Evolutionary conservation across 495 filamentous ascomycete genomes (phyloP), one percentile per base, ranked within the genome.

Genomic region (Aspergillus olivimuriae): DNA sequence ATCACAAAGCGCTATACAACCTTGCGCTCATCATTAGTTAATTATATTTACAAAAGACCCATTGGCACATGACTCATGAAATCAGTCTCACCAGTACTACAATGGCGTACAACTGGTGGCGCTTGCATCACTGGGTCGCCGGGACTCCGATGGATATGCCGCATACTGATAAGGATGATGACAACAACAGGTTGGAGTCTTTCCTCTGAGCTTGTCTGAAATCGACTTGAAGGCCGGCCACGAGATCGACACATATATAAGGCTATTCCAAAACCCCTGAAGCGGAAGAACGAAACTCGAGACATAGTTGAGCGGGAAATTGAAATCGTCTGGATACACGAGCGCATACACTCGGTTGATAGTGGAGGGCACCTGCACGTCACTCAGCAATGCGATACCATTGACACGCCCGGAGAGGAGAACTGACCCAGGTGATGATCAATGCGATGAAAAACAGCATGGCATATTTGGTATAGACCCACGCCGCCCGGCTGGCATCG

Each of bases 401-500:
- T 43, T 16, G 38, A 51, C 14, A 51, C 21, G 8, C 24, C 15
- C 2, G 20, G 7, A 0, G 19, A 39, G 26, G 28, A 21, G 22
- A 18, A 19, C 57, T 48, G 50, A 81, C 80, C 88, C 89, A 95
- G 15, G 87, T 90, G 28, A 91, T 76, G 28, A 89, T 69, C 39
- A 95, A 70, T 0, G 85, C 86, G 10, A 82, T 70, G 58, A 94
- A 94, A 68, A 92, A 94, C n/a, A 94, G 69, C 53, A 91, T 76
- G 0, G 88, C 82, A 42, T 86, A 89, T 45, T 89, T 89, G 35
- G 78, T 82, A 57, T 92, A 95, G 0, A 81, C 80, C 82, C 82
- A 90, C 2, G 82, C 79, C 3, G 68, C 69, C 1, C 61, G 46
- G 43, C 54, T 67, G 16, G 53, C 43, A 14, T 69, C 68, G 1